phyloP scores from a whole-genome alignment of 2,329 filamentous ascomycete species.

The Alternaria burnsii region DNA sequence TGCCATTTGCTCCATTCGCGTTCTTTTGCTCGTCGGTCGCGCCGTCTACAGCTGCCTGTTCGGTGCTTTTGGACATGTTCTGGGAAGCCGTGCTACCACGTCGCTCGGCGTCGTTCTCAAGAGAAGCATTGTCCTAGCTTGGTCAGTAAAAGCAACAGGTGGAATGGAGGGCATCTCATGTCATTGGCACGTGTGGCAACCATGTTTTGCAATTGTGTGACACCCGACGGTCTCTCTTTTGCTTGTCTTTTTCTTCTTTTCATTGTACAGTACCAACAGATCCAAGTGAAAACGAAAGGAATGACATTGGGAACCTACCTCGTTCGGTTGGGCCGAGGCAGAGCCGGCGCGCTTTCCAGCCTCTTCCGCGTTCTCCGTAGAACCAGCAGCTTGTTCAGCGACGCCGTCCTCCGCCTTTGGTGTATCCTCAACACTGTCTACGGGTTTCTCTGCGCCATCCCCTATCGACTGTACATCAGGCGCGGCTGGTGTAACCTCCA shows the following conservation, averaged over 20 bases:
- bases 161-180: conserved; percentile 17
- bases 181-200: conserved; percentile 34
- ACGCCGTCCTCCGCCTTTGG: conserved; percentile 19
- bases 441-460: conserved; percentile 36
- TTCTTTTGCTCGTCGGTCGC: conserved; percentile 28
- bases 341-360: conserved; percentile 27
- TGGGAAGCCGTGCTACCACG: conserved; percentile 30
- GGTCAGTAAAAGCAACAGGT: conserved; percentile 25
- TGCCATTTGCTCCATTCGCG: conserved; percentile 25
- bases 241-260: conserved; percentile 8
- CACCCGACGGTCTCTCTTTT: conserved; percentile 8
- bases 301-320: conserved; percentile 34
- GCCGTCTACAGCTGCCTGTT: conserved; percentile 29
- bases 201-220: conserved; percentile 30
- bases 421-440: conserved; percentile 42
- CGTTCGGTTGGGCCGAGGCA: conserved; percentile 27
- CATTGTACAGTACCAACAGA: conserved; percentile 15
- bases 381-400: conserved; percentile 17
- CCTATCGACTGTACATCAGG: conserved; percentile 31
- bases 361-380: conserved; percentile 23
- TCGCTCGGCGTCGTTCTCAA: conserved; percentile 22
- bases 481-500: conserved; percentile 29
- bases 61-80: conserved; percentile 23
- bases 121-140: conserved; percentile 25
- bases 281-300: conserved; percentile 1